These are phyloP conservation scores for Papiliotrema flavescens DNA, from an alignment of 1,284 basidiomycete species.

Conservation along the genomic window DNA sequence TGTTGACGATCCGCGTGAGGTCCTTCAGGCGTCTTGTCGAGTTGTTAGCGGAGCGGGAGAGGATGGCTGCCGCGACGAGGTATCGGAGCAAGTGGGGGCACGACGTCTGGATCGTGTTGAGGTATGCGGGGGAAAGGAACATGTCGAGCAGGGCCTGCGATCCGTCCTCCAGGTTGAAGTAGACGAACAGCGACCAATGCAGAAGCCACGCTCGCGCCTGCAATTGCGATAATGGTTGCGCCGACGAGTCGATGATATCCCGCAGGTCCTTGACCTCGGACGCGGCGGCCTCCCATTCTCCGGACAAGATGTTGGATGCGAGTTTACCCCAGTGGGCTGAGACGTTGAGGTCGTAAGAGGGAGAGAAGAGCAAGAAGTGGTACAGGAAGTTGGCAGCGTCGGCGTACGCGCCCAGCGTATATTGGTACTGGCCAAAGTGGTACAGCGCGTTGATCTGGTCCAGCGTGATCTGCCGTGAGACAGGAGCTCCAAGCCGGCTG, in stretches of 20 bases:
- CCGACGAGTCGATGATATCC: conserved; percentile 75
- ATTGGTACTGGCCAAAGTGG: conserved; percentile 98
- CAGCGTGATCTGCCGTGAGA: conserved; percentile 69
- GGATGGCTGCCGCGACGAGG: conserved; percentile 85
- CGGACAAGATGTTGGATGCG: conserved; percentile 89
- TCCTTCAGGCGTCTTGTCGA: conserved; percentile 69
- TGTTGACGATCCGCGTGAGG: conserved; percentile 83
- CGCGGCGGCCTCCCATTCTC: conserved; percentile 89
- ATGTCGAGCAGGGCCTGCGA: conserved; percentile 86
- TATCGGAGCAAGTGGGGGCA: conserved; percentile 95
- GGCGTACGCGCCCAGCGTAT: conserved; percentile 93
- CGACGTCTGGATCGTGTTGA: conserved; percentile 96
- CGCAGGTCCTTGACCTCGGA: conserved; percentile 90
- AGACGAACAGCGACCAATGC: conserved; percentile 98
- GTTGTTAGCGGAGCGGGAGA: conserved; percentile 67
- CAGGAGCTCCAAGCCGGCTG: no score
- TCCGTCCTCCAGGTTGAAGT: conserved; percentile 86
- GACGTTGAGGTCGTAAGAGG: conserved; percentile 82
- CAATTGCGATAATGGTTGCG: conserved; percentile 70
- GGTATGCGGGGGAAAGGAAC: conserved; percentile 91
- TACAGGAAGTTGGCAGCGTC: conserved; percentile 96
- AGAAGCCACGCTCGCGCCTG: conserved; percentile 96
- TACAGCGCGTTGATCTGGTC: conserved; percentile 96
- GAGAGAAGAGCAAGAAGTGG: conserved; percentile 96
- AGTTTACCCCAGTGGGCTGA: conserved; percentile 99